phyloP scores from a whole-genome alignment of 2,329 filamentous ascomycete species.

The Ceratocystis smalleyi region DNA sequence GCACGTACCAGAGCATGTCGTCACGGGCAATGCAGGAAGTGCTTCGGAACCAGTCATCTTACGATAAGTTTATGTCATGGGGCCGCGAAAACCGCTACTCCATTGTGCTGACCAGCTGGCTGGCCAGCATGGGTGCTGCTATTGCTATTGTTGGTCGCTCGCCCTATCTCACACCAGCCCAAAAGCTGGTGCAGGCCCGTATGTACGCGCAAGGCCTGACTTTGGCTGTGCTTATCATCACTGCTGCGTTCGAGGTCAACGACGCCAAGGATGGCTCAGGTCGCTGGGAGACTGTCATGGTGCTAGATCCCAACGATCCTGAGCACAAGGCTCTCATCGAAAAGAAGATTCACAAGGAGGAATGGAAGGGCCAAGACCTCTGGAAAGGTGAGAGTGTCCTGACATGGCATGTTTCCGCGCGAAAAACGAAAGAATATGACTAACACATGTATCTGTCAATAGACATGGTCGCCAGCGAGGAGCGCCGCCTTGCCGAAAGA shows the following conservation, averaged over 20 bases:
- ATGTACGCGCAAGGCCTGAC: constrained; percentile 87
- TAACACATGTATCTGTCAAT: constrained; percentile 15
- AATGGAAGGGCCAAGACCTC: constrained; percentile 76
- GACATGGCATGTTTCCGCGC: not conserved
- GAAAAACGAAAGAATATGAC: constrained; percentile 1
- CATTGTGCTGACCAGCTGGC: constrained; percentile 70
- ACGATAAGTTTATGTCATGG: constrained; percentile 53
- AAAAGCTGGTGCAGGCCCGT: constrained; percentile 89
- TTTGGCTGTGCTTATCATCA: constrained; percentile 65
- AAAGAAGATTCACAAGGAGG: constrained; percentile 75
- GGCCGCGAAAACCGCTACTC: constrained; percentile 69
- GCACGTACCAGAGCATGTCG: constrained; percentile 49
- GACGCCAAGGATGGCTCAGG: constrained; percentile 65
- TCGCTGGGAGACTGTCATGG: constrained; percentile 71
- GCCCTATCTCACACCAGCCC: constrained; percentile 54
- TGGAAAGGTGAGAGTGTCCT: constrained; percentile 55
- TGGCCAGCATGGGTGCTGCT: constrained; percentile 61
- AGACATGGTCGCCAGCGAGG: constrained; percentile 76
- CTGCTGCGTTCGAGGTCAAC: constrained; percentile 62
- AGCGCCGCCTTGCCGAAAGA: constrained; percentile 39
- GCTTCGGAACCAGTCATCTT: constrained; percentile 38
- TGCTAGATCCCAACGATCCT: constrained; percentile 66
- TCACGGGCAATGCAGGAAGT: constrained; percentile 40
- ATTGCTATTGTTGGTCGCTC: constrained; percentile 64
- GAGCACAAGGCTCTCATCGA: constrained; percentile 71